Percentiles rank a stretch among this genome's conserved stretches.
These are phyloP conservation scores for Thielaviopsis punctulata DNA, from an alignment of 2,329 filamentous ascomycete genomes.

Conservation along the genomic window DNA sequence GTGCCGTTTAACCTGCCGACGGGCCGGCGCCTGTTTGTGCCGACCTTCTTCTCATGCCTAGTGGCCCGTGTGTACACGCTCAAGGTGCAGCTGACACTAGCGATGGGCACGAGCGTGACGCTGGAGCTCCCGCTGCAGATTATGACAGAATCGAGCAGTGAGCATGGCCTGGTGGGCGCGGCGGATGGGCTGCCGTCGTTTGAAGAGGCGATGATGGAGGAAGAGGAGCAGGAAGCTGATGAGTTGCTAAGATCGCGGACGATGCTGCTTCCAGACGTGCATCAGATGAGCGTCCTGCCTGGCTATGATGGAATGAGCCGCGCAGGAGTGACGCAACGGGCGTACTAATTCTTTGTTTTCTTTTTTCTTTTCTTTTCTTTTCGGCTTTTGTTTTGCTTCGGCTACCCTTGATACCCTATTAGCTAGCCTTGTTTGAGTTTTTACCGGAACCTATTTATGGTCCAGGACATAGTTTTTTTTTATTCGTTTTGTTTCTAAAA, in stretches of 20 bases:
- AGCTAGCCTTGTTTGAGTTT: not conserved
- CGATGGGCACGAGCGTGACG: conserved; percentile 25
- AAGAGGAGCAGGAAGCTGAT: not conserved
- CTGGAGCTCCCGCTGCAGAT: conserved; percentile 34
- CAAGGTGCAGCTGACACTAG: conserved; percentile 27
- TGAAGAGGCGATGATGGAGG: conserved; percentile 1
- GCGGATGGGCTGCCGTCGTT: conserved; percentile 7
- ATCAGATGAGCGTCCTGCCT: not conserved
- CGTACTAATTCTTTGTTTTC: not conserved
- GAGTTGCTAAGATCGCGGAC: not conserved
- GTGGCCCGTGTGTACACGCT: conserved; percentile 37
- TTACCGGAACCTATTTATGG: not conserved
- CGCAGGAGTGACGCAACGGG: not conserved
- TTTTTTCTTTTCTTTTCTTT: not conserved
- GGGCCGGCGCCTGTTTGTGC: conserved; percentile 32
- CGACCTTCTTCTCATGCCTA: conserved; percentile 42
- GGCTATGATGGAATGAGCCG: not conserved
- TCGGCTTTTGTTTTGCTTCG: not conserved
- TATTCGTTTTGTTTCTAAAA: not conserved
- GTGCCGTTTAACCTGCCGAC: conserved; percentile 32
- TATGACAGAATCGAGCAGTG: conserved; percentile 12
- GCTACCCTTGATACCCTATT: not conserved
- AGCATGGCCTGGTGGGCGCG: not conserved
- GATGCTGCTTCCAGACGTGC: not conserved
- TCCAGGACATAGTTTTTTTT: not conserved